Conservation (phyloP, 2,329 filamentous ascomycete species). For the Chrysosporium keratinophilum region DNA sequence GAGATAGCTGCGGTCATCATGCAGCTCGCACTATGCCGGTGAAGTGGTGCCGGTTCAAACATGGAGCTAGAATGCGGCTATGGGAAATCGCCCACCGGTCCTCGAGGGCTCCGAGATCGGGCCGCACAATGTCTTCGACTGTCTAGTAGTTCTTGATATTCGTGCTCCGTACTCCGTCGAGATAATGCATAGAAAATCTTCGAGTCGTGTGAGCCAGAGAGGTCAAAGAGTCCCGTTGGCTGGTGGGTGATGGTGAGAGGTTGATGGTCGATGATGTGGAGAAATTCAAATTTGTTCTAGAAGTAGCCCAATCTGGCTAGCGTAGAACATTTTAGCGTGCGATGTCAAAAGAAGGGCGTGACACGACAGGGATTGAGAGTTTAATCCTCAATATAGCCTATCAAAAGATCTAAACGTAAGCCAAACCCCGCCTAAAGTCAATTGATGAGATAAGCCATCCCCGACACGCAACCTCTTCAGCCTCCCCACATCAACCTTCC, state of each 20-base stretch:
- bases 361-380: neutral
- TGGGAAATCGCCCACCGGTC: neutral
- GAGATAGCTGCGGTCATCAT: neutral
- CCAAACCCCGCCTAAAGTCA: neutral
- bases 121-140: neutral
- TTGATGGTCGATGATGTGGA: neutral
- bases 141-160: neutral
- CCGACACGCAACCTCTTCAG: neutral
- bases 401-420: neutral
- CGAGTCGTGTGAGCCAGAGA: neutral
- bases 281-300: constrained; percentile 1
- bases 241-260: neutral
- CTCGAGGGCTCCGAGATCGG: neutral
- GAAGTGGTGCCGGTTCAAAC: neutral
- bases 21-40: neutral
- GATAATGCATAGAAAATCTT: too few relatives aligned
- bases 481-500: neutral
- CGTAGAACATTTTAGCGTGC: neutral
- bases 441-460: neutral
- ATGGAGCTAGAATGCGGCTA: neutral
- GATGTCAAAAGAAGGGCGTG: constrained; percentile 10
- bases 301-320: constrained; percentile 3
- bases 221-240: neutral
- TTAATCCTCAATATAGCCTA: neutral
- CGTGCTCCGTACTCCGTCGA: neutral